These are phyloP conservation scores for Xylariomycetidae sp. DNA, from an alignment of 2,329 filamentous ascomycete species.

Conservation along the genomic window DNA sequence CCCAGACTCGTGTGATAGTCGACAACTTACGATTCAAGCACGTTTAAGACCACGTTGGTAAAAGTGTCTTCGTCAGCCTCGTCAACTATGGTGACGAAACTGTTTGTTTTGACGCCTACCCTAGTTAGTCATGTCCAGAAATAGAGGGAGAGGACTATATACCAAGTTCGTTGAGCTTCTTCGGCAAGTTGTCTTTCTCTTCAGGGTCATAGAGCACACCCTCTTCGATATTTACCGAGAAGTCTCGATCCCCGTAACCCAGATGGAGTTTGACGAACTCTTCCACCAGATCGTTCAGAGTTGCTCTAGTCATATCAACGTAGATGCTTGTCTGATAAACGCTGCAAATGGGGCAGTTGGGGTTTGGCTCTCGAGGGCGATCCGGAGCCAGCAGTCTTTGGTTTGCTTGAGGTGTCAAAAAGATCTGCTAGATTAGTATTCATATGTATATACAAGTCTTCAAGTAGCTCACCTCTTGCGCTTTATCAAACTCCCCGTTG, in stretches of 20 bases:
- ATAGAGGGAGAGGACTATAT: constrained; percentile 20
- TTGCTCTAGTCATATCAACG: constrained; percentile 67
- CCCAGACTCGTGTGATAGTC: too few species aligned
- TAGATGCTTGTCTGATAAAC: constrained; percentile 63
- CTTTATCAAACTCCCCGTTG: constrained; percentile 62
- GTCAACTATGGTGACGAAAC: constrained; percentile 80
- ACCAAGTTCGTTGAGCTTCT: constrained; percentile 75
- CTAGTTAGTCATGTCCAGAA: too few species aligned
- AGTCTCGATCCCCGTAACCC: constrained; percentile 72
- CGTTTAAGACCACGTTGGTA: constrained; percentile 73
- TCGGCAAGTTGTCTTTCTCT: constrained; percentile 77
- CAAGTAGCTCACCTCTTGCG: constrained; percentile 60
- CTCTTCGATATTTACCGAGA: constrained; percentile 69
- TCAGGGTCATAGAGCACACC: constrained; percentile 87
- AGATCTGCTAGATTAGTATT: constrained; percentile 49
- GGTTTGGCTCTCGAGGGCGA: constrained; percentile 61
- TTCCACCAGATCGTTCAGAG: constrained; percentile 74
- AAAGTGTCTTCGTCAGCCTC: constrained; percentile 70
- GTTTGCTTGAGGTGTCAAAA: constrained; percentile 65
- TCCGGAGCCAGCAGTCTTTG: constrained; percentile 57
- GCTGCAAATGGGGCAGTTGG: constrained; percentile 78
- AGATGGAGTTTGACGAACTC: constrained; percentile 65
- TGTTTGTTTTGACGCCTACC: constrained; percentile 64
- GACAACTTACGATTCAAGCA: constrained; percentile 57
- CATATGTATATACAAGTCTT: not conserved